Evolutionary conservation across 2,329 filamentous ascomycete species (phyloP).

Genomic region (Botrytis aclada): DNA sequence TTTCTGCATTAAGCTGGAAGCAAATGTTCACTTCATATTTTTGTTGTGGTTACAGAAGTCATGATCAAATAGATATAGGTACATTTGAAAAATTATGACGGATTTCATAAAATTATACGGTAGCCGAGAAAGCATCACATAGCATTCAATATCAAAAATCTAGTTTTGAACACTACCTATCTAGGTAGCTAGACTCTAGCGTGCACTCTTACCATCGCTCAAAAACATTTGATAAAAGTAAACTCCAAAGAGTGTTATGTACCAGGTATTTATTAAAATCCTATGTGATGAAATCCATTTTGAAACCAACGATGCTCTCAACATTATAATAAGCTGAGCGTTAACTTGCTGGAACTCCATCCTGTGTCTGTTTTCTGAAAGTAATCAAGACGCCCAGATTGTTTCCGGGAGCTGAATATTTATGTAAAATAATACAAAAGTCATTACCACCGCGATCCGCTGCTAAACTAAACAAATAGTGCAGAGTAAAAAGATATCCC

Average conservation of each 20-base stretch:
- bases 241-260: not conserved
- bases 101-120: conserved; percentile 6
- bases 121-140: not conserved
- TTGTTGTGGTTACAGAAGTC: not conserved
- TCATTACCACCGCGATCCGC: conserved; percentile 22
- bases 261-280: not conserved
- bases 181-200: not conserved
- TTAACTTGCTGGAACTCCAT: not conserved
- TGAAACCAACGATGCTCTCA: not conserved
- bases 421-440: conserved; percentile 21
- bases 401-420: conserved; percentile 18
- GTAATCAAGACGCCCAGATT: conserved; percentile 18
- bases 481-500: conserved; percentile 27
- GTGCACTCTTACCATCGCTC: not conserved
- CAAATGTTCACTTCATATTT: conserved; percentile 4
- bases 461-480: conserved; percentile 20
- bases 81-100: not conserved
- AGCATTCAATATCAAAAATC: conserved; percentile 6
- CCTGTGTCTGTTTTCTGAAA: conserved; percentile 17
- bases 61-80: not conserved
- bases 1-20: conserved; percentile 8
- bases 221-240: not conserved
- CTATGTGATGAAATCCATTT: not conserved
- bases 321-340: conserved; percentile 3
- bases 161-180: not conserved